phyloP scores from a whole-genome alignment of 495 filamentous ascomycete genomes.

The Podospora anserina region DNA sequence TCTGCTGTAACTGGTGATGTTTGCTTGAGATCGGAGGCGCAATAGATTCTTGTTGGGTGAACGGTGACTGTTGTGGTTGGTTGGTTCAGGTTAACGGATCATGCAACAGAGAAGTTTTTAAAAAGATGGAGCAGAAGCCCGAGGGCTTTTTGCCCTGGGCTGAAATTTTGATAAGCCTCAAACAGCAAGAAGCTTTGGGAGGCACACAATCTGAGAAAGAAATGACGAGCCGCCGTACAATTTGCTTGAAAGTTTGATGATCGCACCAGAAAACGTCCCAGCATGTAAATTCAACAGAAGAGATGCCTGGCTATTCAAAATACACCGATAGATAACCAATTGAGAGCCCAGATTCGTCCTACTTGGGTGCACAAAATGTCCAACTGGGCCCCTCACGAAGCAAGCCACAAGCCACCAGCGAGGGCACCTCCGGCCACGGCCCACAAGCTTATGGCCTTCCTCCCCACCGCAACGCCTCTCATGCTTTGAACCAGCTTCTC shows the following conservation, averaged over 20 bases:
- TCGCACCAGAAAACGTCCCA: background rate
- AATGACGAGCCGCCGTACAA: background rate
- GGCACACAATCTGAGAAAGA: background rate
- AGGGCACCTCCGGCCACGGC: background rate
- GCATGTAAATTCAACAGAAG: background rate
- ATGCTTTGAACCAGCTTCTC: conserved; percentile 34
- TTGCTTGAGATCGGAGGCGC: background rate
- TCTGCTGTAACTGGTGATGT: background rate
- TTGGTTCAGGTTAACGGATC: background rate
- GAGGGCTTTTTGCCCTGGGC: background rate
- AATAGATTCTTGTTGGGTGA: background rate
- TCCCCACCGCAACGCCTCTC: background rate
- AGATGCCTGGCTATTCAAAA: background rate
- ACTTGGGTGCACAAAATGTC: background rate
- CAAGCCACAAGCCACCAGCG: background rate
- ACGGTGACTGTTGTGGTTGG: background rate
- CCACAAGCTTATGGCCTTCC: background rate
- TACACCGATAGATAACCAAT: background rate
- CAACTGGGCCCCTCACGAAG: background rate
- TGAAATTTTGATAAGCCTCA: background rate
- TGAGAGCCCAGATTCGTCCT: background rate
- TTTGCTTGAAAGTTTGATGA: background rate
- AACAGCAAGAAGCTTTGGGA: background rate
- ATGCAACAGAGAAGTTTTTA: background rate
- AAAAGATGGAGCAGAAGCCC: background rate